A percentile compares a stretch with the other conserved stretches of the same genome.
Evolutionary conservation across 2,329 filamentous ascomycete genomes (phyloP).

Genomic region (Scytalidium sp.): DNA sequence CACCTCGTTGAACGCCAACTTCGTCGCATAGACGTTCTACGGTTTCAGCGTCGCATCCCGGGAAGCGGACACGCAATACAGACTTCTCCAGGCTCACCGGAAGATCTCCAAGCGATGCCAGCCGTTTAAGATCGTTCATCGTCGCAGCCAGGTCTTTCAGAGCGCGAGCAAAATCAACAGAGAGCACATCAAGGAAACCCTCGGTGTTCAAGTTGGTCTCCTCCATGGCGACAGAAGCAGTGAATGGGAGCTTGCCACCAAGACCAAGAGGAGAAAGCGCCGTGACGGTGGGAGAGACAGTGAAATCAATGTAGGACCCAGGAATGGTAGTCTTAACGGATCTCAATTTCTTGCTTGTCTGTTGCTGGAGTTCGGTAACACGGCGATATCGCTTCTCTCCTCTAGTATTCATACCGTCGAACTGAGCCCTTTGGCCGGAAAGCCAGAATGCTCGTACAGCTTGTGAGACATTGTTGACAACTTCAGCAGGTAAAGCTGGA

Average conservation of each 20-base stretch:
- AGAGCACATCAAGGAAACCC: constrained; percentile 80
- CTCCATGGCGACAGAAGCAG: constrained; percentile 35
- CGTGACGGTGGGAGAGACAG: constrained; percentile 84
- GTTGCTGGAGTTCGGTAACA: constrained; percentile 72
- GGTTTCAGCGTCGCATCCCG: constrained; percentile 80
- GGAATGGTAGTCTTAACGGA: constrained; percentile 53
- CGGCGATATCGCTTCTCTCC: constrained; percentile 79
- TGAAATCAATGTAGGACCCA: constrained; percentile 86
- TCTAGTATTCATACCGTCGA: constrained; percentile 70
- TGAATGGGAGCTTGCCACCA: constrained; percentile 40
- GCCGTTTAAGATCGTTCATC: constrained; percentile 74
- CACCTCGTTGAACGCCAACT: constrained; percentile 76
- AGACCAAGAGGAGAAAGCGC: constrained; percentile 72
- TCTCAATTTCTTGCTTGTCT: constrained; percentile 66
- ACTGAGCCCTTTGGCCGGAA: constrained; percentile 85
- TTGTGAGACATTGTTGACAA: constrained; percentile 92
- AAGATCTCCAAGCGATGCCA: constrained; percentile 77
- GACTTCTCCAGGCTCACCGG: constrained; percentile 71
- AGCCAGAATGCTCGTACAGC: constrained; percentile 89
- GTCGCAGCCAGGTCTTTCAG: constrained; percentile 79
- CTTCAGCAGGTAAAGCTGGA: constrained; percentile 80
- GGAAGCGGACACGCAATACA: constrained; percentile 77
- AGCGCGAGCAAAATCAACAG: constrained; percentile 82
- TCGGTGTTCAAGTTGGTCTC: constrained; percentile 71
- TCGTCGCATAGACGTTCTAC: constrained; percentile 85